These are phyloP conservation scores for Thraustotheca clavata DNA, from an alignment of 352 stramenopile species.

Conservation along the genomic window DNA sequence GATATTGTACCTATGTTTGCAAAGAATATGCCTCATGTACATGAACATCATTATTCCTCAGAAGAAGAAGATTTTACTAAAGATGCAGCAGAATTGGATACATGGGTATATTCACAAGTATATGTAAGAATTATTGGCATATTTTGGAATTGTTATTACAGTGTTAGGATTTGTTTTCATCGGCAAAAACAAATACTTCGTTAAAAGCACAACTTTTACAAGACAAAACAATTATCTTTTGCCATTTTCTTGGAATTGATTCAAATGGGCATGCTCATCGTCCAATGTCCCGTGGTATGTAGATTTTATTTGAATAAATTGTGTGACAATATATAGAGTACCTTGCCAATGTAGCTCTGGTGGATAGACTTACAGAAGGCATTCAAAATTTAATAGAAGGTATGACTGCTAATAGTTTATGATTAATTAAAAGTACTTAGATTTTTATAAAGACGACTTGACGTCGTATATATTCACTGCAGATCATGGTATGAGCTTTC, in stretches of 20 bases:
- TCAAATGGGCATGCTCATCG: constrained; percentile 80
- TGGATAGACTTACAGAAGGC: constrained; percentile 69
- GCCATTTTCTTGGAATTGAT: constrained; percentile 77
- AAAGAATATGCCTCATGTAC: constrained; percentile 54
- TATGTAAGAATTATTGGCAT: neutral
- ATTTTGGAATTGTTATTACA: neutral
- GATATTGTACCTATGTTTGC: constrained; percentile 85
- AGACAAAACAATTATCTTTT: constrained; percentile 60
- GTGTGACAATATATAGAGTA: constrained; percentile 33
- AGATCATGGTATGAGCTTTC: constrained; percentile 79
- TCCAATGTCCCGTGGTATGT: constrained; percentile 37
- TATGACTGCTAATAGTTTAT: constrained; percentile 27
- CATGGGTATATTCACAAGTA: constrained; percentile 62
- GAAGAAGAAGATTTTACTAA: constrained; percentile 76
- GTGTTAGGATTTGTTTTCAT: constrained; percentile 29
- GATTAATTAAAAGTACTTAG: neutral
- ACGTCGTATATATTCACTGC: constrained; percentile 80
- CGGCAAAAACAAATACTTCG: constrained; percentile 23
- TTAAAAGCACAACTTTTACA: constrained; percentile 32
- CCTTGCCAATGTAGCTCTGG: constrained; percentile 73
- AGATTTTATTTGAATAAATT: neutral
- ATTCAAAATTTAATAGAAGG: constrained; percentile 46
- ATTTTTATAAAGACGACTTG: constrained; percentile 36
- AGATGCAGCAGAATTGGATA: constrained; percentile 64
- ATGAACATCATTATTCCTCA: constrained; percentile 63